Evolutionary conservation across 169 alveolate genomes (phyloP).

Genomic region (Plasmodium coatneyi): DNA sequence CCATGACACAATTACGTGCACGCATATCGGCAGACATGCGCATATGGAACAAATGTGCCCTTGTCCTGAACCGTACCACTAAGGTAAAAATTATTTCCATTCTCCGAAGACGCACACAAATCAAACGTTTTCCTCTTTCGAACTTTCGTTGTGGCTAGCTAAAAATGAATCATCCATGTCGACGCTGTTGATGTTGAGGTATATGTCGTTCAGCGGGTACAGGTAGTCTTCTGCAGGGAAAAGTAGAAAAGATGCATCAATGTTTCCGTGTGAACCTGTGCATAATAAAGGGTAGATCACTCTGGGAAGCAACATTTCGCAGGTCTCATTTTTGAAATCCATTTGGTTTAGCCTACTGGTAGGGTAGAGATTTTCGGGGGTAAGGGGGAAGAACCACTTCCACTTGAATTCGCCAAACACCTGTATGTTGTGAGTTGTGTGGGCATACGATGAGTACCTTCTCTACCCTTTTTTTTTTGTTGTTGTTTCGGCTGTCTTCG

Average conservation of each 20-base stretch:
- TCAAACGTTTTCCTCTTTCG: slow-evolving; percentile 22
- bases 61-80: background rate
- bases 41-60: background rate
- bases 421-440: background rate
- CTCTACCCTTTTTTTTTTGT: background rate
- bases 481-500: background rate
- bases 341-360: slow-evolving; percentile 1
- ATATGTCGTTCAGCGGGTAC: slow-evolving; percentile 54
- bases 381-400: slow-evolving; percentile 66
- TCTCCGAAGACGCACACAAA: background rate
- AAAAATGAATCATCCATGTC: slow-evolving; percentile 53
- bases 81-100: background rate
- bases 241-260: background rate
- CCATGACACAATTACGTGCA: background rate
- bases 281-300: background rate
- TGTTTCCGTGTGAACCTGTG: background rate
- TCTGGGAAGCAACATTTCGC: background rate
- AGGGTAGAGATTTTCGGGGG: slow-evolving; percentile 16
- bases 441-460: background rate
- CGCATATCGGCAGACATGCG: background rate
- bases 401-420: slow-evolving; percentile 63
- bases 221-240: background rate
- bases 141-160: slow-evolving; percentile 14
- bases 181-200: slow-evolving; percentile 38
- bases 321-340: background rate